phyloP scores from a whole-genome alignment of 2,329 filamentous ascomycete genomes.

The Paracoccidioides lutzii region DNA sequence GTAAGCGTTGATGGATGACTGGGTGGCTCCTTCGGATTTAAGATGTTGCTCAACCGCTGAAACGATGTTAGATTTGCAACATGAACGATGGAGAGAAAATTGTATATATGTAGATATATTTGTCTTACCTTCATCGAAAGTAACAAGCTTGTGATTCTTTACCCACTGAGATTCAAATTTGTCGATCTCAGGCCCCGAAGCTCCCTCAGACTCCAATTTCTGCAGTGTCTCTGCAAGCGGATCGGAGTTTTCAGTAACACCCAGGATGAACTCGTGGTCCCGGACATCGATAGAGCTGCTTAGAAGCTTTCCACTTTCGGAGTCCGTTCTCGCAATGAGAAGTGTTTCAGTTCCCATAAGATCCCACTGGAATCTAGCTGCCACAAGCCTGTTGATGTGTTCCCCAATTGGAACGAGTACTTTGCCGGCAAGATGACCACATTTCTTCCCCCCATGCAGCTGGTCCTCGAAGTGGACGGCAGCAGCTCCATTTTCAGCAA shows the following conservation, averaged over 20 bases:
- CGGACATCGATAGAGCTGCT: slow-evolving; percentile 85
- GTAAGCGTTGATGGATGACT: slow-evolving; percentile 56
- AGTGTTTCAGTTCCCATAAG: slow-evolving; percentile 94
- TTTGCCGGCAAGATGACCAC: slow-evolving; percentile 90
- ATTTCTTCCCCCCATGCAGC: slow-evolving; percentile 96
- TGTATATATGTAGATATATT: background rate
- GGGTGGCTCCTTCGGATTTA: slow-evolving; percentile 48
- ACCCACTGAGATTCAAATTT: slow-evolving; percentile 79
- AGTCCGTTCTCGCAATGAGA: slow-evolving; percentile 88
- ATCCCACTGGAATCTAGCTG: slow-evolving; percentile 94
- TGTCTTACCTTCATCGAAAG: slow-evolving; percentile 63
- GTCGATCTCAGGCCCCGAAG: slow-evolving; percentile 68
- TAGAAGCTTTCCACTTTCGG: slow-evolving; percentile 80
- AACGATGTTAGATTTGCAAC: slow-evolving; percentile 9
- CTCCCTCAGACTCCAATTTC: slow-evolving; percentile 72
- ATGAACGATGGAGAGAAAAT: background rate
- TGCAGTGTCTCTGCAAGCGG: slow-evolving; percentile 82
- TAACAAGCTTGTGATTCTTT: slow-evolving; percentile 69
- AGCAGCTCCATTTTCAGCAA: slow-evolving; percentile 91
- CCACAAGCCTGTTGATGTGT: slow-evolving; percentile 89
- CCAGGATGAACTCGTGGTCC: slow-evolving; percentile 94
- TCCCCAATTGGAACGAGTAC: slow-evolving; percentile 87
- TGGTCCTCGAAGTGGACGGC: slow-evolving; percentile 98
- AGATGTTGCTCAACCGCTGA: slow-evolving; percentile 63
- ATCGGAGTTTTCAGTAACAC: slow-evolving; percentile 63